These are phyloP conservation scores for Choiromyces venosus DNA, from an alignment of 495 filamentous ascomycete genomes.

Conservation along the genomic window DNA sequence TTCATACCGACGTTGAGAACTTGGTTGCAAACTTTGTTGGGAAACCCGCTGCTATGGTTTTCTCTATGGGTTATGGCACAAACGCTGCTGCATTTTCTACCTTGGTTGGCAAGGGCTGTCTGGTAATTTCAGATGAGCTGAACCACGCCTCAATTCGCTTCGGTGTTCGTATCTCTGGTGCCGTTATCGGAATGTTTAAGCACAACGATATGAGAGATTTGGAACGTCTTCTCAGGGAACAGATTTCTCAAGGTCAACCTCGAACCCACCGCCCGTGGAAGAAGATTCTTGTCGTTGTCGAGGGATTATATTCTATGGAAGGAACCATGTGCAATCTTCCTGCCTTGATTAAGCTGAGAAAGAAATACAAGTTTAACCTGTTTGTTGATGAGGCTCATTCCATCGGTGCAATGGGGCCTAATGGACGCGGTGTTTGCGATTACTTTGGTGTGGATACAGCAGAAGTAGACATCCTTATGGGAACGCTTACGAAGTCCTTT, in stretches of 20 bases:
- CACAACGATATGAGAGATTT: slow-evolving; percentile 92
- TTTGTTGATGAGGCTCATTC: slow-evolving; percentile 98
- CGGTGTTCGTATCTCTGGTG: slow-evolving; percentile 85
- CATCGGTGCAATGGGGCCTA: slow-evolving; percentile 83
- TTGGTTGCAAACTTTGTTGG: slow-evolving; percentile 85
- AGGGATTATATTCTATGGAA: slow-evolving; percentile 98
- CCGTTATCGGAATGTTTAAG: slow-evolving; percentile 91
- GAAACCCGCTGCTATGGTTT: slow-evolving; percentile 89
- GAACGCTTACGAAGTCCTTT: slow-evolving; percentile 95
- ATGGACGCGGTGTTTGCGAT: slow-evolving; percentile 88
- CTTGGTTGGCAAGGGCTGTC: slow-evolving; percentile 80
- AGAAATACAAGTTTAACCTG: slow-evolving; percentile 91
- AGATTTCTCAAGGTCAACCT: slow-evolving; percentile 91
- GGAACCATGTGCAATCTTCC: slow-evolving; percentile 97
- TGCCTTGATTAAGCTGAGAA: slow-evolving; percentile 74
- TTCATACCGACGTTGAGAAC: slow-evolving; percentile 81
- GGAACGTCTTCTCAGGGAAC: slow-evolving; percentile 76
- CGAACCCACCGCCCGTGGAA: slow-evolving; percentile 97
- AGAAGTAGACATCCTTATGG: slow-evolving; percentile 95
- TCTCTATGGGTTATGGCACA: slow-evolving; percentile 97
- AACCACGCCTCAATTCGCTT: slow-evolving; percentile 97
- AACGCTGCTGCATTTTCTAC: slow-evolving; percentile 88
- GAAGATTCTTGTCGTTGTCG: slow-evolving; percentile 94
- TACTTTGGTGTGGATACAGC: slow-evolving; percentile 86
- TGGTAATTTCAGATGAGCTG: slow-evolving; percentile 92